Evolutionary conservation across 352 stramenopile genomes (phyloP).

Genomic region (Pythium phragmitis): DNA sequence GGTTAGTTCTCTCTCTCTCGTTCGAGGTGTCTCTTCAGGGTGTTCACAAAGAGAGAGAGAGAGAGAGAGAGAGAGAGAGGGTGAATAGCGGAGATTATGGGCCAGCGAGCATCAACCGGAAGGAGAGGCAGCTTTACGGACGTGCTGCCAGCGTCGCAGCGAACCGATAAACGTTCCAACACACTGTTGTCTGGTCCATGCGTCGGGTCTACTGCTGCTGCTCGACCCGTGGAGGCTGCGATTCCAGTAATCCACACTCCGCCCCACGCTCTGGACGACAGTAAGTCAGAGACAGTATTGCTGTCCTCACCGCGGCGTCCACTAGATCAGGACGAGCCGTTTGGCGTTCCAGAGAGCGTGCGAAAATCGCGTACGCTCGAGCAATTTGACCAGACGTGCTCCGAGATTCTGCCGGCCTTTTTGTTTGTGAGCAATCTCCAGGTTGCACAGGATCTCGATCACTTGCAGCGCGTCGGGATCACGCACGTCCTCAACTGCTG

Average conservation of each 20-base stretch:
- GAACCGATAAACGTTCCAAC: background rate
- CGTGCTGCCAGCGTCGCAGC: constrained; percentile 25
- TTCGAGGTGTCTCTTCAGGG: background rate
- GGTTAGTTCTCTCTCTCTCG: background rate
- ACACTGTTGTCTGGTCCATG: background rate
- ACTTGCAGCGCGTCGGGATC: constrained; percentile 39
- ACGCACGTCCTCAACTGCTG: constrained; percentile 64
- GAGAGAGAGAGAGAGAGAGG: too few relatives aligned
- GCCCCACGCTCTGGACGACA: constrained; percentile 8
- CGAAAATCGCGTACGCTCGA: constrained; percentile 45
- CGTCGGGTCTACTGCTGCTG: background rate
- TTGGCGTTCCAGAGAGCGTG: constrained; percentile 59
- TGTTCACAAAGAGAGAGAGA: background rate
- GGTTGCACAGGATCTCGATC: constrained; percentile 34
- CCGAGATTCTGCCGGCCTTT: constrained; percentile 50
- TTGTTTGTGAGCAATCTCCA: constrained; percentile 60
- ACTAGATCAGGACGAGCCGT: constrained; percentile 3
- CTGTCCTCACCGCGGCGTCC: background rate
- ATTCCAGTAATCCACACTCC: constrained; percentile 15
- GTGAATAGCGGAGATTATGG: constrained; percentile 22
- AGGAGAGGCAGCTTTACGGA: constrained; percentile 28
- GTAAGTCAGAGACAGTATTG: too few relatives aligned
- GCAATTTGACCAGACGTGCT: constrained; percentile 47
- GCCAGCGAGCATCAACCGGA: constrained; percentile 9
- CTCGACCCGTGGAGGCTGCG: background rate